Evolutionary conservation across 192 early-diverging fungal genomes (phyloP), one percentile per base, ranked within the genome.

Genomic region (Backusella mclennaniae): DNA sequence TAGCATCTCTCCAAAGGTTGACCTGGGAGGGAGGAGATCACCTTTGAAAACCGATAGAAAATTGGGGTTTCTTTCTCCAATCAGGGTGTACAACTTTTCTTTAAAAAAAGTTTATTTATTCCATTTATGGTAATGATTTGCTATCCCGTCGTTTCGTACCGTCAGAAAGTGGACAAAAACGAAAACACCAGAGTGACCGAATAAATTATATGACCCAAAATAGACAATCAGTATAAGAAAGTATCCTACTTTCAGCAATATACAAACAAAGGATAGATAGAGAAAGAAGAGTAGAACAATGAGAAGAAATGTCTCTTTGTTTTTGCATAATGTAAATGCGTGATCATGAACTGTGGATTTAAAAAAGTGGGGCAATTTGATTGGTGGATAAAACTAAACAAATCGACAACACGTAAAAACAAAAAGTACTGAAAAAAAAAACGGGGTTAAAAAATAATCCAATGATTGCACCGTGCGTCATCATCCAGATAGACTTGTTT

Each of bases 361-460:
- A 63, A 14, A 63, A 63, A 63, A 63, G 56, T 63, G 56, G 56
- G 11, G 21, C 9, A 4, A 29, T 63, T 9, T 63, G 56, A 63
- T 63, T 63, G 56, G 56, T 29, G 23, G n/a, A 63, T 2, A 14
- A 11, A 4, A 63, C 56, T 63, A 63, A 63, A 63, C 56, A 63
- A 63, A 63, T 63, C 56, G 56, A 63, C 56, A 63, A 63, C 56
- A 63, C 56, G 56, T 63, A 63, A 29, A 63, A 29, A 63, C 23
- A 63, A 29, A 17, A 44, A 49, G 6, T 14, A 6, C 17, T n/a
- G 19, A 17, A 44, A 44, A 44, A 42, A 8, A 14, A 63, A 11
- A 29, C 56, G 56, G 56, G 23, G 56, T 63, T 2, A 29, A 63
- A 63, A 63, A 63, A 29, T 9, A 6, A 29, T 23, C 56, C 56